These are phyloP conservation scores for Wickerhamomyces queroliae DNA, from an alignment of 805 yeast genomes.

Conservation along the genomic window DNA sequence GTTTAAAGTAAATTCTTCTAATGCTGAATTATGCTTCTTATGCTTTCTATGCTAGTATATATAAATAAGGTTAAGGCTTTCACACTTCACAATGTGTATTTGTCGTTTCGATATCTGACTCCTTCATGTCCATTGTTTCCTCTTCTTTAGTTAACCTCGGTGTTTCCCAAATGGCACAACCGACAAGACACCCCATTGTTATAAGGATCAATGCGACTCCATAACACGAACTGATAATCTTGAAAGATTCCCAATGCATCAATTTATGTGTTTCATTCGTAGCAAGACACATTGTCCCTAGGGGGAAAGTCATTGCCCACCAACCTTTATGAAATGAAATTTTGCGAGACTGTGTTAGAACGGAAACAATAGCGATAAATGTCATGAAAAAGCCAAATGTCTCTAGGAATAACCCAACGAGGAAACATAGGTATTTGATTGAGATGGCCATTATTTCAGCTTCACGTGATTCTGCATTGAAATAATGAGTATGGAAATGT, in stretches of 20 bases:
- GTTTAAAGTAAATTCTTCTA: no score
- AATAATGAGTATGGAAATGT: constrained; percentile 25
- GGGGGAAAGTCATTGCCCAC: constrained; percentile 90
- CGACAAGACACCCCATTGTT: not conserved
- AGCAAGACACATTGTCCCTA: constrained; percentile 75
- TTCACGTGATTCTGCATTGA: constrained; percentile 13
- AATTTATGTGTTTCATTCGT: constrained; percentile 43
- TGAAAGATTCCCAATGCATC: constrained; percentile 50
- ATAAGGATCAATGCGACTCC: constrained; percentile 44
- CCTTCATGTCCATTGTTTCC: no score
- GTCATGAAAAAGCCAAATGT: constrained; percentile 59
- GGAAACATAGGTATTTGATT: constrained; percentile 29
- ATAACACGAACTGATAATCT: constrained; percentile 57
- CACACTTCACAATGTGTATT: no score
- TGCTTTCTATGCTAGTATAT: no score
- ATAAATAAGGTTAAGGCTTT: no score
- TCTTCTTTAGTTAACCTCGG: no score
- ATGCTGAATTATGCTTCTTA: no score
- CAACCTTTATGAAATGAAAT: constrained; percentile 43
- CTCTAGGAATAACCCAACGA: constrained; percentile 38
- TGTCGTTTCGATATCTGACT: no score
- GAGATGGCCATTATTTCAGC: constrained; percentile 22
- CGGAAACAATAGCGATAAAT: constrained; percentile 32
- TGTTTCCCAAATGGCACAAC: not conserved
- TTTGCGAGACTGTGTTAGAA: constrained; percentile 24